Base-by-base conservation (phyloP, 2,329 filamentous ascomycete genomes). In the Diaporthe humulicola region DNA sequence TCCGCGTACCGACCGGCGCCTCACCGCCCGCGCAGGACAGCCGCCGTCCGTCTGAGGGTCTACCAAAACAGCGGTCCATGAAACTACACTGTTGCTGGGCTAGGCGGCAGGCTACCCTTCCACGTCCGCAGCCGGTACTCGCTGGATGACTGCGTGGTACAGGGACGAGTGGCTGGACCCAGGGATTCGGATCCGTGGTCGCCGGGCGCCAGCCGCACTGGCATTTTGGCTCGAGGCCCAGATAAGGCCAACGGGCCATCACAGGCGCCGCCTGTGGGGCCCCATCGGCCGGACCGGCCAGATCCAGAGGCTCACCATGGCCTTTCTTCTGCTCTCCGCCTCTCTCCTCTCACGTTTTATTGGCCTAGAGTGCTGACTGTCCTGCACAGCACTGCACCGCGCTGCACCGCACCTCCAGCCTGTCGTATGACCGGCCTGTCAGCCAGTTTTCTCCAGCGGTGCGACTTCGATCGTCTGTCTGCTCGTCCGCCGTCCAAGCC, bases 181-280 rank as follows among this genome's bases (percentile, higher is more conserved):
- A 67, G 45, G 30, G 64, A 38, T 52, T 52, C 64, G 64, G 64
- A 67, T 67, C 64, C 64, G 64, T 52, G n/a, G 64, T 28, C 64
- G 64, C 64, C 64, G 64, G 64, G 22, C 64, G 64, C 64, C 64
- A 67, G 30, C 30, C 45, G 45, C 45, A 67, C 45, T 52, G 64
- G 64, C 64, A 67, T 52, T n/a, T n/a, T 67, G 64, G 22, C 64
- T 33, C 64, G 50, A 52, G 0, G 45, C 64, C 64, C 30, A 28
- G 30, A 52, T 67, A 36, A 14, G 12, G 64, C 64, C 64, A 67
- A 67, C 64, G 64, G 64, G 48, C 19, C n/a, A 25, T 25, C 28
- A 28, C 36, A 61, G 19, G 45, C 61, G 38, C 42, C 42, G 30
- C 42, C 14, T 50, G 22, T 14, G 10, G 45, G 42, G 22, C 40